These are phyloP conservation scores for Fraxinus latifolia DNA, from an alignment of 305 asterid genomes.

Conservation along the genomic window DNA sequence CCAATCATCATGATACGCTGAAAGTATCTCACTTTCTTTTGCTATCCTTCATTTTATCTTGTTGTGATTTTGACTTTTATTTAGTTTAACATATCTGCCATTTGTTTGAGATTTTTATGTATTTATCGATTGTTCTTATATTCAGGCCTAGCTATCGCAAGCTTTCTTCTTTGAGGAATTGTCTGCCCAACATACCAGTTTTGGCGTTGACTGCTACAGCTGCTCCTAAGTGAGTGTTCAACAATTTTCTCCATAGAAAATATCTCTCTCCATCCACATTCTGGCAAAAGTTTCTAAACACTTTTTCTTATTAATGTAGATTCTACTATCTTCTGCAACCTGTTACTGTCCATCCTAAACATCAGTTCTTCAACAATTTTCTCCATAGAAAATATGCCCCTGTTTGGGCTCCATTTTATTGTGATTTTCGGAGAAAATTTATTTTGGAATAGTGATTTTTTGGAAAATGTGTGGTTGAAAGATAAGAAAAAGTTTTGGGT, in stretches of 20 bases:
- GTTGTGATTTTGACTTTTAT: background rate
- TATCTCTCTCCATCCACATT: conserved; percentile 1
- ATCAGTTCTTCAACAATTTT: background rate
- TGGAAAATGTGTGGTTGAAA: background rate
- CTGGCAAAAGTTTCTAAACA: conserved; percentile 5
- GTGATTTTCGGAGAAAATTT: background rate
- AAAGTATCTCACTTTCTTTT: conserved; percentile 14
- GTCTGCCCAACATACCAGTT: conserved; percentile 68
- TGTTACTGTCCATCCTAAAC: background rate
- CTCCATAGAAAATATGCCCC: background rate
- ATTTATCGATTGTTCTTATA: conserved; percentile 26
- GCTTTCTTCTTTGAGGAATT: conserved; percentile 74
- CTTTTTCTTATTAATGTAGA: background rate
- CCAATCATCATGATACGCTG: background rate
- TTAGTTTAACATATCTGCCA: conserved; percentile 7
- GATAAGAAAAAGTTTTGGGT: background rate
- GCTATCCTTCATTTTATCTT: background rate
- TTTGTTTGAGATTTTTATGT: conserved; percentile 15
- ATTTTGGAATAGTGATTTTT: background rate
- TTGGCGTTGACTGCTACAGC: conserved; percentile 98
- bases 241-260: conserved; percentile 19
- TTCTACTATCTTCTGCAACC: background rate
- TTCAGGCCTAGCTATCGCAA: conserved; percentile 96
- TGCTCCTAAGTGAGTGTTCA: conserved; percentile 79
- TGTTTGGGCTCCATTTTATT: background rate